A percentile compares a stretch with the other conserved stretches of the same genome.
These are phyloP conservation scores for Diaporthe capsici DNA, from an alignment of 2,329 filamentous ascomycete genomes.

Conservation along the genomic window DNA sequence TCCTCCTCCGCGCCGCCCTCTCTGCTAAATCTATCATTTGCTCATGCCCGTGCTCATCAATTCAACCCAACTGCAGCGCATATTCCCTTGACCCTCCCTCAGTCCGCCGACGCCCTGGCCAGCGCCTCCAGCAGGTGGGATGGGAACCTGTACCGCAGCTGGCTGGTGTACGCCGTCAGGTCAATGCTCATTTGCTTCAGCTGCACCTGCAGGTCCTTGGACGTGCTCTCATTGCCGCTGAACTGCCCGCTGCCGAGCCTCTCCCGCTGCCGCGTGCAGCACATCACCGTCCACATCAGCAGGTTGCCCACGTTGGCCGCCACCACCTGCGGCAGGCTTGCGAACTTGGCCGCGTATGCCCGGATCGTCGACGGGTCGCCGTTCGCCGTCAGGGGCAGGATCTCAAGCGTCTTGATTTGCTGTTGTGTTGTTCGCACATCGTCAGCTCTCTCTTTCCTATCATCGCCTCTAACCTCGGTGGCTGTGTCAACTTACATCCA, in stretches of 20 bases:
- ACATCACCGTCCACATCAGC: slow-evolving; percentile 92
- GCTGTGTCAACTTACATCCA: slow-evolving; percentile 66
- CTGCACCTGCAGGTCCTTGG: slow-evolving; percentile 75
- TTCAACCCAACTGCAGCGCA: neutral
- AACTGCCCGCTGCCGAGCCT: slow-evolving; percentile 79
- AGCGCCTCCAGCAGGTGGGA: slow-evolving; percentile 90
- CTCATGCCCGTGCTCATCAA: neutral
- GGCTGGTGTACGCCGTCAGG: slow-evolving; percentile 92
- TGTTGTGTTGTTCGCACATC: slow-evolving; percentile 39
- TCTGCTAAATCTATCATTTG: neutral
- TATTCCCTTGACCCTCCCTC: slow-evolving; percentile 36
- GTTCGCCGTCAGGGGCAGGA: slow-evolving; percentile 82
- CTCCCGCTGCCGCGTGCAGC: slow-evolving; percentile 84
- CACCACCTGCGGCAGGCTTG: slow-evolving; percentile 82
- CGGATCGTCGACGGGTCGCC: slow-evolving; percentile 87
- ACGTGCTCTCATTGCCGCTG: slow-evolving; percentile 78
- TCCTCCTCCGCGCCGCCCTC: neutral
- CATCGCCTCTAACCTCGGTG: neutral
- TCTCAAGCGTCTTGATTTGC: slow-evolving; percentile 81
- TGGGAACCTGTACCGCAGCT: slow-evolving; percentile 91
- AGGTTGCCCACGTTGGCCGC: slow-evolving; percentile 91
- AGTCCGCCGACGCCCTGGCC: slow-evolving; percentile 83
- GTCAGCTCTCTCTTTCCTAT: neutral
- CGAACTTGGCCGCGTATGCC: slow-evolving; percentile 84
- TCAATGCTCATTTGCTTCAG: slow-evolving; percentile 88